Percentiles rank a stretch among this genome's conserved stretches.
These are phyloP conservation scores for Rubroboletus pulcherrimus DNA, from an alignment of 768 basidiomycete species.

Conservation along the genomic window DNA sequence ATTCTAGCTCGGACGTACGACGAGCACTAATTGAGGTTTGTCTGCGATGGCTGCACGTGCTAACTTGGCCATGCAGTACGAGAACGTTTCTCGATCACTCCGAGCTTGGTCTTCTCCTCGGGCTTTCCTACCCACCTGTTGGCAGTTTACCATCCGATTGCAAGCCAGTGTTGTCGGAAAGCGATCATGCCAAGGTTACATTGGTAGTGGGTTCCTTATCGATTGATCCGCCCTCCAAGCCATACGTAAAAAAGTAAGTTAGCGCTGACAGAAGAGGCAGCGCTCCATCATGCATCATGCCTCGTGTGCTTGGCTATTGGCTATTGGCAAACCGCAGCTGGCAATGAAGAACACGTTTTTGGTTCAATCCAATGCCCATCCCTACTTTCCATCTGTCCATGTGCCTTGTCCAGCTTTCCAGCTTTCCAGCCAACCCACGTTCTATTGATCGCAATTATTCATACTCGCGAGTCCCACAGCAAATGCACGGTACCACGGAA, in stretches of 20 bases:
- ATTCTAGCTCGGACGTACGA: background rate
- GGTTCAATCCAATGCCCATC: background rate
- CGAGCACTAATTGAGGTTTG: background rate
- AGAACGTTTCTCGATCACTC: background rate
- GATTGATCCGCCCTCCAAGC: background rate
- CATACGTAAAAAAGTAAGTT: slow-evolving; percentile 4
- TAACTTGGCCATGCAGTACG: background rate
- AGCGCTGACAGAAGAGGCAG: background rate
- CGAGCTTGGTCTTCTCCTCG: background rate
- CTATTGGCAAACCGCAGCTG: slow-evolving; percentile 15
- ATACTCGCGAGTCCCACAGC: background rate
- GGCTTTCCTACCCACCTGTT: background rate
- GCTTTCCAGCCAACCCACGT: background rate
- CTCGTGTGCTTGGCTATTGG: slow-evolving; percentile 8
- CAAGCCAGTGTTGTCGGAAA: background rate
- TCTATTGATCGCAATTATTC: background rate
- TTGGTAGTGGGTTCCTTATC: background rate
- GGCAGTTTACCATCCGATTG: slow-evolving; percentile 2
- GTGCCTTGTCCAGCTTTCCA: background rate
- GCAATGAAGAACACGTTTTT: slow-evolving; percentile 6
- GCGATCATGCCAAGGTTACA: slow-evolving; percentile 1
- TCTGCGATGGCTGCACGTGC: background rate
- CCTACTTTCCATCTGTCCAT: background rate
- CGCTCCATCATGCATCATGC: slow-evolving; percentile 1
- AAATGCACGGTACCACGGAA: background rate